Base-by-base conservation (phyloP, 257 asterid genomes). In the Ocimum tenuiflorum region DNA sequence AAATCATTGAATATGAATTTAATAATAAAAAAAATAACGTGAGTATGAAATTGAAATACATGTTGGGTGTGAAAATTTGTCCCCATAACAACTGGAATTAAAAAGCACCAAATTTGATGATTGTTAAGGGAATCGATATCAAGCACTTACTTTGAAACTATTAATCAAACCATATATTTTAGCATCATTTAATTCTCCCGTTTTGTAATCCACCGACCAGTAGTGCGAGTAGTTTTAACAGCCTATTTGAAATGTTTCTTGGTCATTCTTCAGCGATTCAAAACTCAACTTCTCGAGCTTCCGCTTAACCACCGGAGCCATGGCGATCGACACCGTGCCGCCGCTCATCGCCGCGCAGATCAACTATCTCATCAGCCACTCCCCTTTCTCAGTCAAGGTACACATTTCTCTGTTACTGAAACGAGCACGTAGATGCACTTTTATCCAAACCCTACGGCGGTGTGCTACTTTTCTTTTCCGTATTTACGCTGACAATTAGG, bases 261-360 rank as follows among this genome's bases (percentile, higher is more conserved):
- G 36, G 1, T 49, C 63, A 15, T 13, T 36, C 52, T 49, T 8
- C 31, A 33, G 8, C 11, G 15, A 8, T 67, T 38, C 19, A 17
- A 29, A 58, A 46, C 46, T 23, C 60, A 17, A 39, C 8, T 29
- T 36, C 48, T 42, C 65, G 24, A 19, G 13, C 18, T 14, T 52
- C 52, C 33, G 31, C 72, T 36, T 1, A 49, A 47, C 65, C 64
- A 68, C 73, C 73, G 11, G 69, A 65, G 67, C 66, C 14, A 87
- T 94, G 97, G 87, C 87, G 85, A 79, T 79, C 79, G 95, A 85
- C 66, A 71, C 73, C 69, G 72, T 94, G 38, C 96, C 97, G 67
- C 95, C 96, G 47, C 86, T 90, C 56, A 82, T 94, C 76, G 73
- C 83, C 60, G 95, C 92, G 14, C 99, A 94, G 81, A 76, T 94